Base-by-base conservation (phyloP, 768 basidiomycete genomes). In the Russula foetens region DNA sequence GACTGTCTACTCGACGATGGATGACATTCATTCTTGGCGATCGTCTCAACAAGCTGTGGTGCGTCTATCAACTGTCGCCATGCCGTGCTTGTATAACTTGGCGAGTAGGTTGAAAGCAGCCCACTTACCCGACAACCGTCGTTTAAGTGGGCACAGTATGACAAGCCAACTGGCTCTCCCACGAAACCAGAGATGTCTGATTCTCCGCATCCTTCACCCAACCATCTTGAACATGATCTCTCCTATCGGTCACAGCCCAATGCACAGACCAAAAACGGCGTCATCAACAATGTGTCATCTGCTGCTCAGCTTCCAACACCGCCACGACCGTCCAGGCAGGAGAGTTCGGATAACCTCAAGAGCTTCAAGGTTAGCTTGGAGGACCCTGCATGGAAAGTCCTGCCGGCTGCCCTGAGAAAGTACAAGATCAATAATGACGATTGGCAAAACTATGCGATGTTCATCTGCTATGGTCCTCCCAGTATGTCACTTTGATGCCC, bases 371-470 rank as follows among this genome's bases (percentile, higher is more conserved):
- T 99, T 61, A 97, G 91, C 65, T 72, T 99, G 59, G 96, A 98
- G 56, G 97, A 99, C 71, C 97, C 97, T 0, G 97, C 96, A 33
- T 98, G 91, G 88, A 98, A 98, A 71, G 97, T 99, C 23, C 77
- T 99, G 17, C 97, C 97, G 1, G 97, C 97, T 0, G 97, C 97
- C 17, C 77, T 99, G 64, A 98, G 98, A 76, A 98, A 98, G 73
- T 99, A 99, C 73, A 94, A 92, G 70, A 98, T 98, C 74, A 93
- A 96, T 72, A 92, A 92, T 66, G 97, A 98, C 65, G 95, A 91
- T 72, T 99, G 97, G 97, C 88, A 93, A 77, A 91, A 93, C 68
- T 99, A 98, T 75, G 97, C 97, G 29, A 90, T 99, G 88, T 99
- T 99, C 75, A 98, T 99, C 62, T 98, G 96, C 68, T 98, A 96